Evolutionary conservation across 257 asterid species (phyloP).

Genomic region (Nicotiana otophora): DNA sequence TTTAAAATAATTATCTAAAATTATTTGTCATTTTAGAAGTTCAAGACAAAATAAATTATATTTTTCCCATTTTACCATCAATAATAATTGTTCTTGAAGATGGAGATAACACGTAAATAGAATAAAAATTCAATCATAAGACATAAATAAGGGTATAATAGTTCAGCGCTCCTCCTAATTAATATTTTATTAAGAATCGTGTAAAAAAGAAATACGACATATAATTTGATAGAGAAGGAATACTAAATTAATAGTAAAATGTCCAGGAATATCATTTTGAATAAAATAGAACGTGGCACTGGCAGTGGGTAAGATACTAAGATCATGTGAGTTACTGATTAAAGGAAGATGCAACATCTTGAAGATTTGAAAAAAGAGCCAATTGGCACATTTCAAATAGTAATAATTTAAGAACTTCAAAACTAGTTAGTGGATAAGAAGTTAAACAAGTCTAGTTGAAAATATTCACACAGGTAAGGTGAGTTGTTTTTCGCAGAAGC

Average conservation of each 20-base stretch:
- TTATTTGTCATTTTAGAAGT: too few relatives aligned
- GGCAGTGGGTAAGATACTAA: background rate
- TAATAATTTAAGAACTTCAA: background rate
- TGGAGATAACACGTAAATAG: too few relatives aligned
- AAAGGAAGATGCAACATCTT: background rate
- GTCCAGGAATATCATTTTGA: background rate
- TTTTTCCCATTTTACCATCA: too few relatives aligned
- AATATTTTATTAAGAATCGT: rapidly evolving
- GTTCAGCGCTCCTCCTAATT: too few relatives aligned
- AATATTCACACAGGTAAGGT: background rate
- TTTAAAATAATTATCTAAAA: too few relatives aligned
- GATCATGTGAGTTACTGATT: background rate
- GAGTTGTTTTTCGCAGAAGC: background rate
- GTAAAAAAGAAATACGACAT: too few relatives aligned
- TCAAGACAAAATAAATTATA: too few relatives aligned
- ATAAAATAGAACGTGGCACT: background rate
- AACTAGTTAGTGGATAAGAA: background rate
- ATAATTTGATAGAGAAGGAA: background rate
- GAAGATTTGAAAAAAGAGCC: background rate
- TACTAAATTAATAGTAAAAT: background rate
- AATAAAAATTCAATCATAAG: too few relatives aligned
- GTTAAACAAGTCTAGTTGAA: background rate
- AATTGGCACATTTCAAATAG: background rate
- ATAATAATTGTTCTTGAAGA: too few relatives aligned
- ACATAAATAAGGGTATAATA: too few relatives aligned